These are phyloP conservation scores for Coemansia aciculifera DNA, from an alignment of 192 early-diverging fungal genomes.

Conservation along the genomic window DNA sequence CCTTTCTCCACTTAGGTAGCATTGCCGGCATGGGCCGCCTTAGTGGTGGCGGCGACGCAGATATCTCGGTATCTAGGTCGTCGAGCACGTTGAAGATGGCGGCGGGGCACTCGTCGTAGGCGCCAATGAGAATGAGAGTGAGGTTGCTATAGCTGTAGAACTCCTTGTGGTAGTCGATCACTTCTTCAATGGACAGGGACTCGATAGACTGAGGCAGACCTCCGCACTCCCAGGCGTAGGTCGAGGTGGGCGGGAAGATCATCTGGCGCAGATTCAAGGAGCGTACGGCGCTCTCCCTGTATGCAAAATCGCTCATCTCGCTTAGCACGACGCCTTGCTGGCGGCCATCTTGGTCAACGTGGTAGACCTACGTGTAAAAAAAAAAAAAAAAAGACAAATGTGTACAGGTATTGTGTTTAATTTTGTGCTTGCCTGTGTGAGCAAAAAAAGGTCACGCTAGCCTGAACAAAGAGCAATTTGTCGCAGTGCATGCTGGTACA, in stretches of 20 bases:
- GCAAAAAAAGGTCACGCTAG: background rate
- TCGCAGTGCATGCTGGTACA: constrained; percentile 8
- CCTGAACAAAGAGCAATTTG: constrained; percentile 9
- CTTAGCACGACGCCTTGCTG: constrained; percentile 79
- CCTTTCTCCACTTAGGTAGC: constrained; percentile 42
- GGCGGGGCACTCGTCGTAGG: constrained; percentile 38
- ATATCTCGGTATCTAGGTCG: constrained; percentile 32
- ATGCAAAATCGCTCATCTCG: constrained; percentile 79
- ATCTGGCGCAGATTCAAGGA: constrained; percentile 27
- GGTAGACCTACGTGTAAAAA: constrained; percentile 57
- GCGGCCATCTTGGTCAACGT: constrained; percentile 70
- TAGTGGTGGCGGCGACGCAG: constrained; percentile 23
- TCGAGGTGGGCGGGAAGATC: constrained; percentile 57
- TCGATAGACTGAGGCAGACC: constrained; percentile 73
- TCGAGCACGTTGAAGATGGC: constrained; percentile 57
- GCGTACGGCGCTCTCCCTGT: constrained; percentile 70
- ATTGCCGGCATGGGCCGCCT: constrained; percentile 51
- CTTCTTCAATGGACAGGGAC: constrained; percentile 69
- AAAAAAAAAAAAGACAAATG: too few species aligned
- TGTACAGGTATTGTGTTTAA: background rate
- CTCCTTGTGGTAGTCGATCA: constrained; percentile 69
- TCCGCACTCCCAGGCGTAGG: constrained; percentile 79
- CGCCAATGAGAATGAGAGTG: constrained; percentile 67
- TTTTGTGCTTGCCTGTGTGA: background rate
- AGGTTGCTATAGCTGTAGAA: constrained; percentile 73